Evolutionary conservation across 2,329 filamentous ascomycete genomes (phyloP), one percentile per base, ranked within the genome.

Genomic region (Talaromyces sp.): DNA sequence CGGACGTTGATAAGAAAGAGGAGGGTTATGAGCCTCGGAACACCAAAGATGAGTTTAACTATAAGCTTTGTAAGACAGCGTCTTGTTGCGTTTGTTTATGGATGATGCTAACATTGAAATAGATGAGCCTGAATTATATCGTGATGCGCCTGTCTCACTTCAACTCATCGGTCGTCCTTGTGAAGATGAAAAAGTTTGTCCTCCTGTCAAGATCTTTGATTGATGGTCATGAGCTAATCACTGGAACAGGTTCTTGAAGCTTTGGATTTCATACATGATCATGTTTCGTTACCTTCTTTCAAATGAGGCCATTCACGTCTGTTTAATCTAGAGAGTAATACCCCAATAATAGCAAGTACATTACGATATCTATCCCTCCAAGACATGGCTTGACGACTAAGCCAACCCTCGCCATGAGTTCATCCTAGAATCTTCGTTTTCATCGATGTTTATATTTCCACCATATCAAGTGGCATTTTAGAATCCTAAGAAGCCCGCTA

Each of bases 1-100:
- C 77, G 1, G 69, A 69, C 0, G 69, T 75, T 15, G 84, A 86
- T 68, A 67, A 67, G 27, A 75, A 72, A 47, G 79, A 81, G 25
- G 61, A 70, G 41, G 71, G 63, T 0, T 80, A 80, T 56, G 47
- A 70, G 63, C 73, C 78, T 1, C 71, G 79, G 56, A 84, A 81
- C 68, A 79, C 79, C n/a, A 72, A 81, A 31, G 84, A 86, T 67
- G 72, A 73, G 62, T 80, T 79, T 31, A 82, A 84, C 68, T 73
- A 80, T 67, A 73, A 80, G 31, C 69, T 83, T 37, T 86, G 80
- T 80, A 71, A 76, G 74, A 63, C 17, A 37, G 27, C 4, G 27
- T 31, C 3, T 22, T 22, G n/a, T 9, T 39, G 3, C 19, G 6
- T 8, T 37, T 37, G n/a, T 3, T 56, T 27, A 37, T 45, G 7